These are phyloP conservation scores for Hirschioporus abietinus DNA, from an alignment of 768 basidiomycete genomes.

Conservation along the genomic window DNA sequence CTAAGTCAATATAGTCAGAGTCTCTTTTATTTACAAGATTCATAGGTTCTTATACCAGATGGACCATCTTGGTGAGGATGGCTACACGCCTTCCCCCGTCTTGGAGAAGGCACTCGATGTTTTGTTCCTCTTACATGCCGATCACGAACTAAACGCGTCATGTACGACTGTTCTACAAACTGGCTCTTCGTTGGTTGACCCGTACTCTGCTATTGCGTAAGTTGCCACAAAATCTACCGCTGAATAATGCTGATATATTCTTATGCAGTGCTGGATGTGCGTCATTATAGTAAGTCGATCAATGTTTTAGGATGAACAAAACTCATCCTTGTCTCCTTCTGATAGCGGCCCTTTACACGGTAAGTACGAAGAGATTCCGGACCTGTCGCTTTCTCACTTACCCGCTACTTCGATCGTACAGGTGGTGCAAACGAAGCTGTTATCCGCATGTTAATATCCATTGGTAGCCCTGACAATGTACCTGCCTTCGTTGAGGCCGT, in stretches of 20 bases:
- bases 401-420: conserved; percentile 21
- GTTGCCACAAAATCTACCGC: conserved; percentile 14
- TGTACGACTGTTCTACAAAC: conserved; percentile 85
- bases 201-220: conserved; percentile 79
- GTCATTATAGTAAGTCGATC: conserved; percentile 69
- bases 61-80: conserved; percentile 69
- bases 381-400: conserved; percentile 6
- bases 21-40: neutral
- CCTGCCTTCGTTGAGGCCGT: conserved; percentile 83
- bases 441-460: conserved; percentile 87
- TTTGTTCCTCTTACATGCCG: conserved; percentile 83
- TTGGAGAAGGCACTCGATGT: conserved; percentile 85
- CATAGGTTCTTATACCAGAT: conserved; percentile 84
- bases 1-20: conserved; percentile 2
- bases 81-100: conserved; percentile 78
- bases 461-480: conserved; percentile 84
- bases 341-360: conserved; percentile 68
- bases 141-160: conserved; percentile 87
- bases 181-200: conserved; percentile 85
- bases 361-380: conserved; percentile 17
- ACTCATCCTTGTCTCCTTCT: conserved; percentile 7
- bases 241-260: conserved; percentile 7
- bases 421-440: conserved; percentile 93
- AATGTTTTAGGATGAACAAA: neutral
- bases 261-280: conserved; percentile 70